These are phyloP conservation scores for Clausena lansium DNA, from an alignment of 345 rosid species.

Conservation along the genomic window DNA sequence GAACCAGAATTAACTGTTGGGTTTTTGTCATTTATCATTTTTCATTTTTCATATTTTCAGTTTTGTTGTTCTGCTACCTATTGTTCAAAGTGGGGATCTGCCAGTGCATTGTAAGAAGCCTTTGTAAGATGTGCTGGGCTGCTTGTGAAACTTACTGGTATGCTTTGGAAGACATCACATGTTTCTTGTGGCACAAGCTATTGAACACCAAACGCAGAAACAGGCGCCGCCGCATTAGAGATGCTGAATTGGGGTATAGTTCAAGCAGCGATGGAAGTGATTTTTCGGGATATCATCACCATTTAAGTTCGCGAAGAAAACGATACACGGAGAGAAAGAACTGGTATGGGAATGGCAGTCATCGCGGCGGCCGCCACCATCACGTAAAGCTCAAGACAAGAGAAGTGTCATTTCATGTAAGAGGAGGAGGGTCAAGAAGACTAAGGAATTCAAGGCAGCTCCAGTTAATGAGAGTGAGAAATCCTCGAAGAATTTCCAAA, in stretches of 20 bases:
- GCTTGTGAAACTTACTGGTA: constrained; percentile 57
- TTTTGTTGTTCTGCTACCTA: constrained; percentile 61
- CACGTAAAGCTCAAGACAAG: constrained; percentile 35
- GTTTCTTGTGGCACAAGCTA: constrained; percentile 53
- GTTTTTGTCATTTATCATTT: neutral
- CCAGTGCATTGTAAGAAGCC: constrained; percentile 62
- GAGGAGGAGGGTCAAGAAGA: constrained; percentile 45
- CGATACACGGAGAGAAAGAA: constrained; percentile 24
- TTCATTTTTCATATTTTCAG: constrained; percentile 31
- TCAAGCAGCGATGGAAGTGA: constrained; percentile 21
- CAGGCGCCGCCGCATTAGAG: constrained; percentile 32
- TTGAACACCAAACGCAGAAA: constrained; percentile 38
- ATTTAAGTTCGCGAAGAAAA: constrained; percentile 23
- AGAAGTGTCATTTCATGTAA: constrained; percentile 32
- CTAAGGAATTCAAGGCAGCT: constrained; percentile 32
- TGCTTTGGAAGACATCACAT: constrained; percentile 39
- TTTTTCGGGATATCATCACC: constrained; percentile 11
- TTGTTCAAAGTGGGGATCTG: constrained; percentile 72
- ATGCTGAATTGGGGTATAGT: constrained; percentile 35
- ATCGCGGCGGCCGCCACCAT: constrained; percentile 18
- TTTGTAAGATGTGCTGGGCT: constrained; percentile 73
- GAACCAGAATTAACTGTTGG: neutral
- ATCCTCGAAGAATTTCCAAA: constrained; percentile 24
- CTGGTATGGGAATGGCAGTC: neutral
- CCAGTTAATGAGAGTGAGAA: constrained; percentile 12